These are phyloP conservation scores for Chondrostereum purpureum DNA, from an alignment of 1,284 basidiomycete species.

Conservation along the genomic window DNA sequence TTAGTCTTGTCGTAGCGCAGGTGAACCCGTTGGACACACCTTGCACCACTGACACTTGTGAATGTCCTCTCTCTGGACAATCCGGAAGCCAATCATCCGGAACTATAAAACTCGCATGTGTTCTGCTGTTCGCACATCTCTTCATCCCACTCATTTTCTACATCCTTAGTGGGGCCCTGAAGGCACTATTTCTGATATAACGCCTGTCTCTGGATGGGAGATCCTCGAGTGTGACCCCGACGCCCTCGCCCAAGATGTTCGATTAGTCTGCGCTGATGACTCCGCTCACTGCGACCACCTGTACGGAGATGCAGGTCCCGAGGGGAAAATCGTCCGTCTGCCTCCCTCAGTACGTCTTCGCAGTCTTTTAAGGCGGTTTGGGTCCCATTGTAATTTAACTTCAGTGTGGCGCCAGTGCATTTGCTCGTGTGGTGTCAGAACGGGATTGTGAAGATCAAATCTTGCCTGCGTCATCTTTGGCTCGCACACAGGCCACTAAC, in stretches of 20 bases:
- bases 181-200: constrained; percentile 44
- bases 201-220: constrained; percentile 44
- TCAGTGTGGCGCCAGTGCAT: constrained; percentile 43
- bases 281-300: constrained; percentile 36
- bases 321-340: constrained; percentile 43
- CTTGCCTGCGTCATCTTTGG: constrained; percentile 27
- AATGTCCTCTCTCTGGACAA: constrained; percentile 25
- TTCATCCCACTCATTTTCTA: constrained; percentile 1
- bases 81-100: constrained; percentile 24
- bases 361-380: not conserved
- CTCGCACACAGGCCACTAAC: constrained; percentile 24
- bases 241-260: constrained; percentile 35
- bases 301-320: constrained; percentile 34
- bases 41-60: constrained; percentile 34
- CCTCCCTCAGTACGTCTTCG: constrained; percentile 35
- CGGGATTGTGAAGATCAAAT: constrained; percentile 36
- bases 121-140: not conserved
- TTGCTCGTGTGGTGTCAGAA: constrained; percentile 40
- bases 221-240: constrained; percentile 39
- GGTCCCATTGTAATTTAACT: not conserved
- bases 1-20: constrained; percentile 19
- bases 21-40: constrained; percentile 38
- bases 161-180: constrained; percentile 33
- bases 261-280: constrained; percentile 36
- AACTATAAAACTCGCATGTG: constrained; percentile 32